Evolutionary conservation across 2,329 filamentous ascomycete species (phyloP), one percentile per base, ranked within the genome.

Genomic region (Peltaster fructicola): DNA sequence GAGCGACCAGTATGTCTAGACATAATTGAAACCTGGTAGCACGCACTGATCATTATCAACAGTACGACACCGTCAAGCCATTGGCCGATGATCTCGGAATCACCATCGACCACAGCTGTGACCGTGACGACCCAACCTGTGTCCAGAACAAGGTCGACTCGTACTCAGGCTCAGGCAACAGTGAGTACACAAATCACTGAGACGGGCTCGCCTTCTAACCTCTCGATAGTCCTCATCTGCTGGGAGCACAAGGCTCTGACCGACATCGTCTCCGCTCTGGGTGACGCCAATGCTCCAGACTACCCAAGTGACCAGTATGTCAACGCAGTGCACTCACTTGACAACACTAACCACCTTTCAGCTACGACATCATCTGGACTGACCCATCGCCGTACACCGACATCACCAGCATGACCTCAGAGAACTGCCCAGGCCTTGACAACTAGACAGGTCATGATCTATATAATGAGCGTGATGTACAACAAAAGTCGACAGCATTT

Each of bases 221-320:
- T n/a, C n/a, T n/a, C n/a, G n/a, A n/a, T n/a, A n/a, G n/a, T 73
- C 22, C 43, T 73, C 21, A 63, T 73, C 30, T 69, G 65, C 49
- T 72, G 67, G 67, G 60, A 71, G 37, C 68, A 73, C 40, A 50
- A 57, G 25, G 48, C 50, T 10, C 42, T 72, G 23, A 57, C 52
- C 16, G 52, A 65, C 31, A 63, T 73, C 35, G 59, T 54, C 2
- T 36, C 61, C 32, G 47, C 50, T 9, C 41, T 73, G 10, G 68
- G 68, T 1, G 61, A 56, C 26, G 39, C 54, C 6, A 37, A 63
- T 35, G 54, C 59, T 1, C 56, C 58, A 1, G 40, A 45, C 4
- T 72, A 71, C 38, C 63, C 63, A 0, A 48, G 11, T 15, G 34
- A 38, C 18, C 13, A 8, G 17, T 8, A n/a, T 18, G n/a, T 8